Evolutionary conservation across 1,139 yeast genomes (phyloP), one percentile per base, ranked within the genome.

Genomic region (Suhomyces terraborum): DNA sequence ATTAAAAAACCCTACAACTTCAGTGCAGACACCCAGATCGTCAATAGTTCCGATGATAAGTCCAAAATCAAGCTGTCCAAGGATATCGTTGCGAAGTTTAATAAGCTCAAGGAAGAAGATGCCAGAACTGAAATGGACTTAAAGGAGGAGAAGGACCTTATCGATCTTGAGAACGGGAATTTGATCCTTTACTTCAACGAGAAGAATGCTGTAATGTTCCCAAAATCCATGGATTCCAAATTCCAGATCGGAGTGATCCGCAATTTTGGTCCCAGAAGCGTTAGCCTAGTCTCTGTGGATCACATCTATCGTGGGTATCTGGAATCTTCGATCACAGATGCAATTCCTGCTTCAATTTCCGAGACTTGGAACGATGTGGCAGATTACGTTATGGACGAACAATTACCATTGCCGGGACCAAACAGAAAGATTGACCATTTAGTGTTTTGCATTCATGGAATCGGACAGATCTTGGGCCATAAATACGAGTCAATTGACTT

Each of bases 401-500:
- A 31, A 17, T 16, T 25, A 8, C 40, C 35, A n/a, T 5, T 21
- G 7, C 36, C 40, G 4, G 32, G 26, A 3, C 40, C 40, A 8
- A 62, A 71, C 29, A 66, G 95, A 45, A 70, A 79, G 22, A 73
- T 89, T 13, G 89, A 88, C 38, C 97, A 93, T 62, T 64, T 93
- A 42, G 78, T 91, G 1, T 68, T 93, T 13, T 93, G 95, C 50
- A 77, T 91, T 34, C 98, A 93, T 61, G 98, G 98, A 0, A 88
- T 93, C 48, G 98, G 98, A 1, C 98, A 93, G 60, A 80, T 84
- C 30, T 69, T 93, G 45, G 94, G 96, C 3, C 79, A 81, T 40
- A 80, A 80, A 52, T 84, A 85, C 51, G 89, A 89, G 48, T 80
- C 87, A 26, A 82, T 89, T 35, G 88, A 88, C 56, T 93, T 93